Conservation (phyloP, 2,329 filamentous ascomycete species). For the Penicillium freii region DNA sequence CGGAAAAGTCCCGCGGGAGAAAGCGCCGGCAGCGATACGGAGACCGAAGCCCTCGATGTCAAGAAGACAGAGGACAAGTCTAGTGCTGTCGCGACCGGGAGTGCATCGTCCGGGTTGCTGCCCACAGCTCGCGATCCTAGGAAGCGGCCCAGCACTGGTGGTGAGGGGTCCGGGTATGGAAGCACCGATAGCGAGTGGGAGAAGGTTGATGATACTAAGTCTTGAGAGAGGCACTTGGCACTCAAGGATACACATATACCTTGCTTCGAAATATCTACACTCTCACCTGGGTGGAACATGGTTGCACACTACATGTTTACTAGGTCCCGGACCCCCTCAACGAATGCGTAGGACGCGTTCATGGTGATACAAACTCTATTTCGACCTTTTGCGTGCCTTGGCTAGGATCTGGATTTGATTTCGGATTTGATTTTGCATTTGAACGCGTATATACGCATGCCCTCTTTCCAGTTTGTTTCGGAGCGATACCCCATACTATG, state of each 20-base stretch:
- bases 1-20: slow-evolving; percentile 34
- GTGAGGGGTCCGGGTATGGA: slow-evolving; percentile 54
- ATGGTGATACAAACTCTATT: background rate
- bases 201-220: slow-evolving; percentile 64
- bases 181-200: slow-evolving; percentile 98
- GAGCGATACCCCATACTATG: slow-evolving; percentile 10
- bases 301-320: background rate
- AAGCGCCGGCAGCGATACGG: slow-evolving; percentile 46
- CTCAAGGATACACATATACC: background rate
- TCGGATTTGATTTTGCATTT: background rate
- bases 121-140: slow-evolving; percentile 45
- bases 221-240: slow-evolving; percentile 4
- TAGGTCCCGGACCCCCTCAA: background rate
- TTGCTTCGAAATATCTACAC: background rate
- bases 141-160: slow-evolving; percentile 47
- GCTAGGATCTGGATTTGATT: background rate
- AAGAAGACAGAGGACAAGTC: slow-evolving; percentile 14
- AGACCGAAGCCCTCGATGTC: slow-evolving; percentile 37
- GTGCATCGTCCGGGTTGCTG: slow-evolving; percentile 46
- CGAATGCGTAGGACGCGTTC: background rate
- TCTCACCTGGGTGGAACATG: background rate
- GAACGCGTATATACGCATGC: background rate
- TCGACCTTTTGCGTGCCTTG: background rate
- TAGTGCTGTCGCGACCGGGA: slow-evolving; percentile 18
- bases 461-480: background rate